Evolutionary conservation across 2,329 filamentous ascomycete genomes (phyloP).

Genomic region (Arthrobotrys iridis): DNA sequence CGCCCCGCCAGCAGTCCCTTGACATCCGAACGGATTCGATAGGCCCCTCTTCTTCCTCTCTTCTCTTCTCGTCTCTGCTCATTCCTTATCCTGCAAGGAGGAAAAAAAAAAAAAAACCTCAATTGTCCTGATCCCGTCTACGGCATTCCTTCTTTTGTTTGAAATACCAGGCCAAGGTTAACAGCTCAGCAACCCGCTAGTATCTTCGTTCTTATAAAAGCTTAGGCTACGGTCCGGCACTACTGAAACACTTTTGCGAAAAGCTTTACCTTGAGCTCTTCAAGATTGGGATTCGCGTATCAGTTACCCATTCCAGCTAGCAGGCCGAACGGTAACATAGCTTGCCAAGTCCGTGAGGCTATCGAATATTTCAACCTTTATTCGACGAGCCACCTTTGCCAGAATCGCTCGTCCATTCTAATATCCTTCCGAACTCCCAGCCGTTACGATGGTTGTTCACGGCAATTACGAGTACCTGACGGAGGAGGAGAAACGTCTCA

Average conservation of each 20-base stretch:
- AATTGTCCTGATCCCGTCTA: conserved; percentile 32
- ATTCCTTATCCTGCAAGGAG: conserved; percentile 38
- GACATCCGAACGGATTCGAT: conserved; percentile 4
- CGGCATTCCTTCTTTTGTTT: conserved; percentile 32
- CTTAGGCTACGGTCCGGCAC: not conserved
- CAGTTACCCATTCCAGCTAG: conserved; percentile 45
- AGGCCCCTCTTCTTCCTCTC: conserved; percentile 1
- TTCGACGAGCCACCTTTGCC: not conserved
- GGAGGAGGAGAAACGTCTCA: conserved; percentile 88
- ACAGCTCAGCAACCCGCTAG: conserved; percentile 23
- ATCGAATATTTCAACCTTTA: conserved; percentile 18
- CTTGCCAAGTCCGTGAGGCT: conserved; percentile 16
- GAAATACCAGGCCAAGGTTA: conserved; percentile 11
- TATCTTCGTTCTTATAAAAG: conserved; percentile 17
- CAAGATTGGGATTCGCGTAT: conserved; percentile 21
- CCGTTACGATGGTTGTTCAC: conserved; percentile 79
- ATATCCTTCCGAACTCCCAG: not conserved
- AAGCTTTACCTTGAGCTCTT: not conserved
- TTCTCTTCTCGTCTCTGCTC: conserved; percentile 4
- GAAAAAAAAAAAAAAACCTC: conserved; percentile 13
- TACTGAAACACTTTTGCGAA: not conserved
- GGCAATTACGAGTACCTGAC: conserved; percentile 87
- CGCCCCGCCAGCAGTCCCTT: conserved; percentile 13
- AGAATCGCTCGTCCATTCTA: not conserved
- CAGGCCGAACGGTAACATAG: conserved; percentile 2